phyloP scores from a whole-genome alignment of 1,139 yeast genomes.

The Yamadazyma epiphylla region DNA sequence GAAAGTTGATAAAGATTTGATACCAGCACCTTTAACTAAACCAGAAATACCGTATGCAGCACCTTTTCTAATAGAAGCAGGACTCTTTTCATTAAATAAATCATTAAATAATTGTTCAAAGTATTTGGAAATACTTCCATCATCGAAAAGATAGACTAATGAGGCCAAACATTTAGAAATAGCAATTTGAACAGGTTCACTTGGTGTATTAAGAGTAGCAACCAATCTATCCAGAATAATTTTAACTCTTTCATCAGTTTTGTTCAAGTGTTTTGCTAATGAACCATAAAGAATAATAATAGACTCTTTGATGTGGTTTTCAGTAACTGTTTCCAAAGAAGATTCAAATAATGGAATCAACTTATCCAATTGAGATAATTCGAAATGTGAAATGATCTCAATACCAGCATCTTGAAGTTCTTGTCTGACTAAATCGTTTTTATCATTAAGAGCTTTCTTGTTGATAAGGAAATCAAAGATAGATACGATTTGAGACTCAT shows the following conservation, averaged over 20 bases:
- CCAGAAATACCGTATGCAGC: conserved; percentile 97
- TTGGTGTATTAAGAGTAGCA: conserved; percentile 77
- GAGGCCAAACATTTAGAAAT: conserved; percentile 85
- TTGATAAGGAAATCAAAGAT: conserved; percentile 59
- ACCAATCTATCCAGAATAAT: conserved; percentile 67
- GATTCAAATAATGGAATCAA: conserved; percentile 76
- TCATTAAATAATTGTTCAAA: conserved; percentile 52
- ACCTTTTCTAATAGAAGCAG: conserved; percentile 69
- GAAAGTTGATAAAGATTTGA: conserved; percentile 67
- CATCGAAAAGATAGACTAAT: conserved; percentile 56
- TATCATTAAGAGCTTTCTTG: conserved; percentile 69
- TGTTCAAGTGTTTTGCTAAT: conserved; percentile 72
- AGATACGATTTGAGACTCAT: conserved; percentile 35
- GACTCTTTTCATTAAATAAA: conserved; percentile 48
- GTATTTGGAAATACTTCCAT: conserved; percentile 43
- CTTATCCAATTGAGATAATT: conserved; percentile 59
- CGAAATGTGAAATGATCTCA: conserved; percentile 61
- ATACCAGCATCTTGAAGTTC: conserved; percentile 91
- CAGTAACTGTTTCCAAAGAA: conserved; percentile 48
- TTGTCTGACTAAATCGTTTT: conserved; percentile 67
- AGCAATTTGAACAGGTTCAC: conserved; percentile 85
- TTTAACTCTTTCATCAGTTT: conserved; percentile 60
- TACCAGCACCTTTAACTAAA: conserved; percentile 84
- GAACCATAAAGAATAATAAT: conserved; percentile 86
- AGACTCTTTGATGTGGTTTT: conserved; percentile 70